Evolutionary conservation across 352 stramenopile species (phyloP), one percentile per base, ranked within the genome.

Genomic region (Pythium graminicola): DNA sequence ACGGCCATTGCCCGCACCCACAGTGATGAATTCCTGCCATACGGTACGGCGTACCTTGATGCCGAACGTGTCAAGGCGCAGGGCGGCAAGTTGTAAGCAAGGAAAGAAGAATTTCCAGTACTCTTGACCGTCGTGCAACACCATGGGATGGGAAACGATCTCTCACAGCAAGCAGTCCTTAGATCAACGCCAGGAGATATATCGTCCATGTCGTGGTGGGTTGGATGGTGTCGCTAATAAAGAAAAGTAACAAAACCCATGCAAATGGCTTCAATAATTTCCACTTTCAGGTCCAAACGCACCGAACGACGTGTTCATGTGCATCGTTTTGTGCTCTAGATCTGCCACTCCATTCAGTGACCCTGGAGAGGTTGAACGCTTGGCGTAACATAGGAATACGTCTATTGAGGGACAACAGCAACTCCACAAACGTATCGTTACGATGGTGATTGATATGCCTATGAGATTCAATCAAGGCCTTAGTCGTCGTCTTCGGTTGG

Each of bases 1-100:
- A 83, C 85, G 64, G 69, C 51, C 65, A 85, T 95, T 40, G 83
- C 85, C 28, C 70, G 73, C 52, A 93, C 81, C 55, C 85, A 95
- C 77, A 90, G 76, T 57, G 81, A 92, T 65, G 85, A 95, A 71
- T 95, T 95, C 66, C 62, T 95, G 62, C 85, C 85, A 33, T 95
- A 88, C 59, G 85, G 85, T 65, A 95, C 85, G 35, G 81, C 80
- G 36, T 95, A 94, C 70, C 72, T 95, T 54, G 81, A 94, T 58
- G 70, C 83, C 10, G 83, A 94, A 70, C 84, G 81, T 63, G 81
- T 94, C 56, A 94, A 94, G 70, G 79, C 74, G 32, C 70, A 75
- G 14, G 83, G 81, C 20, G 83, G 81, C 51, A 62, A 72, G 55
- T 73, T 94, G 73, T 94, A 94, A 81, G 32, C n/a, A n/a, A n/a